Evolutionary conservation across 768 basidiomycete genomes (phyloP).

Genomic region (Lentinus tigrinus): DNA sequence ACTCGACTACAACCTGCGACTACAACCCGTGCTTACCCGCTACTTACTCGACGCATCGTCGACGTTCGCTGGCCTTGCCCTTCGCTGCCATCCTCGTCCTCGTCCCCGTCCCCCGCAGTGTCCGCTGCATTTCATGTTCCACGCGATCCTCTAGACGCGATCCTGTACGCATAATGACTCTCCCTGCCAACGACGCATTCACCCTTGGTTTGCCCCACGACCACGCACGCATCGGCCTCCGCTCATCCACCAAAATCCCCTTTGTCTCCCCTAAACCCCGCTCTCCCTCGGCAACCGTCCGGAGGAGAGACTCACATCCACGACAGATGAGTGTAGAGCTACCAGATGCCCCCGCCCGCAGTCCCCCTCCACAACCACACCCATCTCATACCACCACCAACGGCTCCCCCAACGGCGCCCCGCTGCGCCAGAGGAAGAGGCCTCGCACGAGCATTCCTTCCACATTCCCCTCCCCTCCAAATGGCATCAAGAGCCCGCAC

Average conservation of each 20-base stretch:
- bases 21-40: too few relatives aligned
- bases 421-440: constrained; percentile 12
- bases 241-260: constrained; percentile 23
- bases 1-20: too few relatives aligned
- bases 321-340: constrained; percentile 10
- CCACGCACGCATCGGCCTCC: constrained; percentile 17
- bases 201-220: constrained; percentile 23
- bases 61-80: too few relatives aligned
- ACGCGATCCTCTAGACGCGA: background rate
- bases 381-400: background rate
- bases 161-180: constrained; percentile 16
- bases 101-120: background rate
- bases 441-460: background rate
- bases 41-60: too few relatives aligned
- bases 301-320: background rate
- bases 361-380: background rate
- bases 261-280: constrained; percentile 18
- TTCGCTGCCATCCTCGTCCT: background rate
- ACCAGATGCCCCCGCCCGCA: background rate
- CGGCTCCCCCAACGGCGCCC: constrained; percentile 1
- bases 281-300: constrained; percentile 12
- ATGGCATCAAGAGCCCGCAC: background rate
- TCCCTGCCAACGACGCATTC: constrained; percentile 26
- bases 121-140: background rate
- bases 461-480: background rate